Evolutionary conservation across 2,329 filamentous ascomycete genomes (phyloP), one percentile per base, ranked within the genome.

Genomic region (Cercospora citrullina): DNA sequence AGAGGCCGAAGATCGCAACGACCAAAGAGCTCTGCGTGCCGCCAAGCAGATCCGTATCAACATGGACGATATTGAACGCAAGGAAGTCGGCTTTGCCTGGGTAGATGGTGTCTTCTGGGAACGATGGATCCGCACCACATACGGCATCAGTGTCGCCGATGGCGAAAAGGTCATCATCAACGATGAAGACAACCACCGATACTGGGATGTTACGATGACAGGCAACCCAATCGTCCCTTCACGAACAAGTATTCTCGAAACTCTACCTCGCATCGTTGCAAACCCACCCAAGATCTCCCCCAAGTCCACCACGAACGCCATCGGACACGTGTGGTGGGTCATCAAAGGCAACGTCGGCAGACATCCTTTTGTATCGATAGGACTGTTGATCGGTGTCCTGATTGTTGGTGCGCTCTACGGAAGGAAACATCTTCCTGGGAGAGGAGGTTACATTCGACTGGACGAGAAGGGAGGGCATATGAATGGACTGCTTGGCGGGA

Each of bases 31-130:
- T 10, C 81, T 97, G 68, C 87, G 93, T 42, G 87, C 91, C 53
- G 96, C 95, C 39, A 99, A 99, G 85, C 90, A 88, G 72, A 96
- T 96, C 76, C 89, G 90, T 33, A 94, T 99, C 78, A 92, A 93
- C 74, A 96, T 97, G 88, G 91, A 94, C 74, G 91, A 91, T 77
- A 87, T 92, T 63, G 89, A 93, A 77, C 90, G 90, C 74, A 96
- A 94, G 79, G 91, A 96, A 77, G 93, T 98, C 51, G 88, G 89
- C 8, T 99, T 99, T 80, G 95, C 95, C 12, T 99, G 95, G 95
- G 93, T 98, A 12, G 95, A 99, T 78, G 93, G 94, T 61, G 87
- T 92, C 7, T 98, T 98, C 80, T 99, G 95, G 95, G 94, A 98
- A 80, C 88, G 94, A 70, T 99, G 95, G 95, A 88, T 99, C 72